Evolutionary conservation across 768 basidiomycete species (phyloP).

Genomic region (Trametes coccinea): DNA sequence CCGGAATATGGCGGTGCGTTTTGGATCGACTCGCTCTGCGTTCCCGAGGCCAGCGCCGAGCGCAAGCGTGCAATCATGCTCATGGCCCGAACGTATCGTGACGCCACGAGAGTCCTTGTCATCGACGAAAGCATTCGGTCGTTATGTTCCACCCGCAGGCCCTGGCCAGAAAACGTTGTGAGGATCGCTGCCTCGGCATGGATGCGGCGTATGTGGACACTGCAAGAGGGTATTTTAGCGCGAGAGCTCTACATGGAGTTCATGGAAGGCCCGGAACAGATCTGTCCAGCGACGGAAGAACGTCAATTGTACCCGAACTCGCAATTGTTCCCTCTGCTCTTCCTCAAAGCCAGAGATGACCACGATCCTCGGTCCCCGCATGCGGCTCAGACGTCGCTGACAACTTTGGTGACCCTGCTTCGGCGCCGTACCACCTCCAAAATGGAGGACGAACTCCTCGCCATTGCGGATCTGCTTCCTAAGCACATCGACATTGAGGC

Average conservation of each 20-base stretch:
- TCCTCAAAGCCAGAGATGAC: too few species aligned
- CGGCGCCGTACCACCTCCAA: slow-evolving; percentile 5
- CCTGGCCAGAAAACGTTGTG: neutral
- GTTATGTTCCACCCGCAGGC: neutral
- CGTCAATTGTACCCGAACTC: neutral
- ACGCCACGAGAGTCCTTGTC: slow-evolving; percentile 10
- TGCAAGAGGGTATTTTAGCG: slow-evolving; percentile 1
- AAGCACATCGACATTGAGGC: neutral
- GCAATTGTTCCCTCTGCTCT: too few species aligned
- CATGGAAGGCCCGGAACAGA: slow-evolving; percentile 8
- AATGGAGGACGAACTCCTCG: slow-evolving; percentile 9
- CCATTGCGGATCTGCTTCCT: slow-evolving; percentile 4
- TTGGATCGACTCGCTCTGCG: slow-evolving; percentile 21
- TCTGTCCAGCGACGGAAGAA: neutral
- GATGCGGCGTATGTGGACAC: slow-evolving; percentile 3
- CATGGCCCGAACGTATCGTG: slow-evolving; percentile 19
- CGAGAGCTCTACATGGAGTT: neutral
- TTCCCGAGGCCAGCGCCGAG: neutral
- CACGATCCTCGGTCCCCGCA: too few species aligned
- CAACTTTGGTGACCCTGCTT: neutral
- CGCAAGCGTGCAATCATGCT: slow-evolving; percentile 18
- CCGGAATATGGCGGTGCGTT: slow-evolving; percentile 1
- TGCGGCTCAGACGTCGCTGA: neutral
- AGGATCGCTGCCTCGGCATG: neutral
- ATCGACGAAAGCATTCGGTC: slow-evolving; percentile 9